These are phyloP conservation scores for Pleurotus platypus DNA, from an alignment of 768 basidiomycete genomes.

Conservation along the genomic window DNA sequence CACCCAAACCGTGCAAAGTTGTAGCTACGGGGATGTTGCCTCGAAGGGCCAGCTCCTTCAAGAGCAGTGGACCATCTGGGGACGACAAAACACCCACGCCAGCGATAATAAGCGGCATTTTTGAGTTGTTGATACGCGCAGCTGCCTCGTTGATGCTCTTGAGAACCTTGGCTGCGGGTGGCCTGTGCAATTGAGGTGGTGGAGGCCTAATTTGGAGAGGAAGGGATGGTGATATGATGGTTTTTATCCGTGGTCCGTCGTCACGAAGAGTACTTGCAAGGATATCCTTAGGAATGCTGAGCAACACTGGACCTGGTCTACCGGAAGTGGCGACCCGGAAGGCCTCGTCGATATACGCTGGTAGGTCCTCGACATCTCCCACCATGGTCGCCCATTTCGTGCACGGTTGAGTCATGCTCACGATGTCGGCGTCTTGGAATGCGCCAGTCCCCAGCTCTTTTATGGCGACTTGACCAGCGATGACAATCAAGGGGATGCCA, in stretches of 20 bases:
- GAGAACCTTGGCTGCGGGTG: slow-evolving; percentile 52
- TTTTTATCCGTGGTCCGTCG: too few species aligned
- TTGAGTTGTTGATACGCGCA: slow-evolving; percentile 84
- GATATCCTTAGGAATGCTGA: slow-evolving; percentile 96
- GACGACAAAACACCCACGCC: slow-evolving; percentile 88
- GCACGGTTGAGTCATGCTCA: slow-evolving; percentile 94
- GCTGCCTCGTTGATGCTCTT: slow-evolving; percentile 80
- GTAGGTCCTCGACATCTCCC: slow-evolving; percentile 92
- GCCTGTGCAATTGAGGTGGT: slow-evolving; percentile 71
- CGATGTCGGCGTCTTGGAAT: slow-evolving; percentile 97
- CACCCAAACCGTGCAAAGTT: slow-evolving; percentile 92
- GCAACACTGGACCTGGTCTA: slow-evolving; percentile 94
- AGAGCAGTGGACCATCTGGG: slow-evolving; percentile 74
- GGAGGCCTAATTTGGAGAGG: slow-evolving; percentile 65
- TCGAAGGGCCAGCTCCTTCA: slow-evolving; percentile 69
- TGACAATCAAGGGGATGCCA: slow-evolving; percentile 92
- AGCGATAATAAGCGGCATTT: slow-evolving; percentile 89
- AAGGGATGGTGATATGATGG: too few species aligned
- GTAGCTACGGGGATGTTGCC: slow-evolving; percentile 98
- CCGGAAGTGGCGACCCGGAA: slow-evolving; percentile 99
- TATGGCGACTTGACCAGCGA: slow-evolving; percentile 95
- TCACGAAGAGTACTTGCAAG: slow-evolving; percentile 83
- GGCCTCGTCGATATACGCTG: slow-evolving; percentile 94
- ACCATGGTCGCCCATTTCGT: slow-evolving; percentile 99
- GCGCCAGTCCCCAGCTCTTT: slow-evolving; percentile 95